Evolutionary conservation across 257 asterid genomes (phyloP).

Genomic region (Lycium barbarum): DNA sequence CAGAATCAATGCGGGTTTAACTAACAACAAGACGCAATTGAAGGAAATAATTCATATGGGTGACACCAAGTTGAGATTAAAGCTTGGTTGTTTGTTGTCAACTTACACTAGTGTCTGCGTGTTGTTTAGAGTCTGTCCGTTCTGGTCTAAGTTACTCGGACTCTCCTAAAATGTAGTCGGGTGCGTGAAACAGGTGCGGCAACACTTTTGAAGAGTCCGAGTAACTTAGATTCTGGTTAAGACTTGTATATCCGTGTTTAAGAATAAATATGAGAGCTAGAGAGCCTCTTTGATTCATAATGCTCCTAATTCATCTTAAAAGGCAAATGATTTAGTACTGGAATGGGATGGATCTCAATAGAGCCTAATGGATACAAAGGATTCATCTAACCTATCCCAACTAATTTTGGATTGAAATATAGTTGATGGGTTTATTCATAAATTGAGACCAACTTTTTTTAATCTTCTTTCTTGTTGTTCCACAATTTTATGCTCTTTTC

Average conservation of each 20-base stretch:
- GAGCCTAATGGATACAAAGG: background rate
- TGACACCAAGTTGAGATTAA: background rate
- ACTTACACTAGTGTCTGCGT: background rate
- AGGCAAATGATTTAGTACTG: background rate
- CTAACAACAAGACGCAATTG: background rate
- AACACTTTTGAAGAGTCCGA: too few relatives aligned
- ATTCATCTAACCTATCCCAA: background rate
- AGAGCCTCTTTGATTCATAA: background rate
- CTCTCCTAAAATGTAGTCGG: too few relatives aligned
- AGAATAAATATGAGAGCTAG: background rate
- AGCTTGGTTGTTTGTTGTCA: background rate
- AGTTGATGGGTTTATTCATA: background rate
- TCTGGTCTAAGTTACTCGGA: too few relatives aligned
- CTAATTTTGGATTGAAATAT: background rate
- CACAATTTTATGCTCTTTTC: background rate
- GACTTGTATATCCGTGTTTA: background rate
- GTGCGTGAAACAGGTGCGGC: too few relatives aligned
- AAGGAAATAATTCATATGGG: conserved; percentile 1
- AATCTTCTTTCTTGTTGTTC: too few relatives aligned
- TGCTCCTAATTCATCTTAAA: conserved; percentile 1
- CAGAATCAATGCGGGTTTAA: background rate
- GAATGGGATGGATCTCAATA: background rate
- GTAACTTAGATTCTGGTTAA: background rate
- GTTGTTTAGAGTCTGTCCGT: background rate
- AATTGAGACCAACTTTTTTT: too few relatives aligned